phyloP scores from a whole-genome alignment of 2,329 filamentous ascomycete species.

The Trichoderma atroviride region DNA sequence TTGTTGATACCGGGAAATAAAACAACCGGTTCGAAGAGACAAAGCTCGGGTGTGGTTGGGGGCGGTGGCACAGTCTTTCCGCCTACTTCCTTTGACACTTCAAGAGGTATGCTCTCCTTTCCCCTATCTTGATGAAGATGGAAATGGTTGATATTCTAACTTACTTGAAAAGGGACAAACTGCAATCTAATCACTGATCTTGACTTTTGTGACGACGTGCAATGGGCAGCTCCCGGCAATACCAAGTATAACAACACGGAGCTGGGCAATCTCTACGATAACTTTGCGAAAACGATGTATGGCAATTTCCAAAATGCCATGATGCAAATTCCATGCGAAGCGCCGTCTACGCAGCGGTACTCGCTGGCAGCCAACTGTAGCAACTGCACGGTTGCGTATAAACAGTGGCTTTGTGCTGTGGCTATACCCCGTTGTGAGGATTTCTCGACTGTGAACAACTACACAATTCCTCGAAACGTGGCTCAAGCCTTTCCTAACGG shows the following conservation, averaged over 20 bases:
- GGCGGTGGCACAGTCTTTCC: slow-evolving; percentile 78
- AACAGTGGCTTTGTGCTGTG: slow-evolving; percentile 92
- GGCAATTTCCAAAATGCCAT: slow-evolving; percentile 79
- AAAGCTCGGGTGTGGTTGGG: slow-evolving; percentile 50
- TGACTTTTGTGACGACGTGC: slow-evolving; percentile 83
- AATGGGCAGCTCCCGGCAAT: slow-evolving; percentile 89
- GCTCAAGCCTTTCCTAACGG: slow-evolving; percentile 71
- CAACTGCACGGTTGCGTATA: slow-evolving; percentile 81
- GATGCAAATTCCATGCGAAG: slow-evolving; percentile 83
- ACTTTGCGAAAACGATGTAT: slow-evolving; percentile 70
- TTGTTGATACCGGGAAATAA: slow-evolving; percentile 64
- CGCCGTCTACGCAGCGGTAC: slow-evolving; percentile 71
- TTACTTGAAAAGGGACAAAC: slow-evolving; percentile 63
- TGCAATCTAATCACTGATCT: slow-evolving; percentile 86
- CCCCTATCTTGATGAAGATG: not conserved
- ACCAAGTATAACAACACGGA: slow-evolving; percentile 62
- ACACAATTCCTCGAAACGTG: slow-evolving; percentile 65
- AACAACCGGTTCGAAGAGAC: slow-evolving; percentile 48
- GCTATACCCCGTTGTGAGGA: slow-evolving; percentile 91
- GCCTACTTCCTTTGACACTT: slow-evolving; percentile 74
- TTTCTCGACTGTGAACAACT: slow-evolving; percentile 59
- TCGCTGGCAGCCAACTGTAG: slow-evolving; percentile 76
- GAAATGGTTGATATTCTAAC: not conserved
- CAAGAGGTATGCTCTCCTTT: slow-evolving; percentile 61
- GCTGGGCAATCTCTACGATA: slow-evolving; percentile 76